phyloP scores from a whole-genome alignment of 371 early-diverging fungal species.

The Mucor irregularis region DNA sequence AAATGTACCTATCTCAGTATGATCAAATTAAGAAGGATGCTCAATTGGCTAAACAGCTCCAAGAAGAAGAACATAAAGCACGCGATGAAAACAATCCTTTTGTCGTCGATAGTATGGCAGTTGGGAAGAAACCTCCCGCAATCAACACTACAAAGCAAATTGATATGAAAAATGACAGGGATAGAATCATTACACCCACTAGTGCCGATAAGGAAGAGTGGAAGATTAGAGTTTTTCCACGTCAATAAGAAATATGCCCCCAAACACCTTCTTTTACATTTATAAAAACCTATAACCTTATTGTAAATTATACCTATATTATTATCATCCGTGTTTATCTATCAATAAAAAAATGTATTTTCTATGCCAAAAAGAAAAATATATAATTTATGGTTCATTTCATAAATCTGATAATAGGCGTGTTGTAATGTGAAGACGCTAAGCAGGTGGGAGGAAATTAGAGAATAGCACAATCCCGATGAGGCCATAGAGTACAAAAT shows the following conservation, averaged over 20 bases:
- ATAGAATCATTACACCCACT: background rate
- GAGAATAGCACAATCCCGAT: conserved; percentile 77
- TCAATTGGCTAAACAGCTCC: conserved; percentile 19
- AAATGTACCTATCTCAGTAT: conserved; percentile 17
- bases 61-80: conserved; percentile 21
- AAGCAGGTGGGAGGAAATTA: conserved; percentile 86
- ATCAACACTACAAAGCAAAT: background rate
- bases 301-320: too few species aligned
- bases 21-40: conserved; percentile 31
- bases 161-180: background rate
- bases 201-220: conserved; percentile 14
- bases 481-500: conserved; percentile 71
- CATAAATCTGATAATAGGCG: too few species aligned
- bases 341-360: too few species aligned
- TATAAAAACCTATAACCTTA: too few species aligned
- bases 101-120: conserved; percentile 3
- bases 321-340: too few species aligned
- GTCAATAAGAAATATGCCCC: too few species aligned
- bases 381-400: too few species aligned
- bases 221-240: conserved; percentile 17
- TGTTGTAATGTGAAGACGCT: too few species aligned
- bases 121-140: background rate
- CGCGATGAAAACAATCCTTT: conserved; percentile 26
- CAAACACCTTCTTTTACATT: too few species aligned
- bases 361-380: too few species aligned